A percentile compares a stretch with the other conserved stretches of the same genome.
phyloP scores from a whole-genome alignment of 2,329 filamentous ascomycete species.

The Furcasterigmium furcatum region DNA sequence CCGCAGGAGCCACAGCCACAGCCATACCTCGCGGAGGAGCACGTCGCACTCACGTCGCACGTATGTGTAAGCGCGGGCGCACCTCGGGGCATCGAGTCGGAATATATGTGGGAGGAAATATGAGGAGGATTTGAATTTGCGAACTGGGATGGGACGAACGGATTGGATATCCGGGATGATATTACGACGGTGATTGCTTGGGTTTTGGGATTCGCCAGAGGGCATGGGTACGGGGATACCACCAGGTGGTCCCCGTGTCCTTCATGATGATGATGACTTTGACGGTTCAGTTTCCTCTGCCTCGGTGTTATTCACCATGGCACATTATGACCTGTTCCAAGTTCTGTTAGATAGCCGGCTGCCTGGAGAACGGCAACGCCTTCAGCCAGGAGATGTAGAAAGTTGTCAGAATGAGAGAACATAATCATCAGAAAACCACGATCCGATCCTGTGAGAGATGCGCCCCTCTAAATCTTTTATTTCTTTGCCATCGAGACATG shows the following conservation, averaged over 20 bases:
- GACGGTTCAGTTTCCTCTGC: constrained; percentile 1
- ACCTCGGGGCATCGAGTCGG: not conserved
- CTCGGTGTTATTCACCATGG: not conserved
- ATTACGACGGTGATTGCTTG: too few species aligned
- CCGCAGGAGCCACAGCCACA: constrained; percentile 28
- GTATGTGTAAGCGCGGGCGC: constrained; percentile 9
- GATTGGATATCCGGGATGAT: not conserved
- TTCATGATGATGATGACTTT: constrained; percentile 7
- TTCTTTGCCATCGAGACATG: too few species aligned
- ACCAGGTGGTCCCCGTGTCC: too few species aligned
- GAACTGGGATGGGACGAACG: constrained; percentile 7
- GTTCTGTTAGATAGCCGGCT: not conserved
- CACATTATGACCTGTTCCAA: not conserved
- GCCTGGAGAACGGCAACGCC: too few species aligned
- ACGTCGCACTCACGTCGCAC: constrained; percentile 16
- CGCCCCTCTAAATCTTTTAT: not conserved
- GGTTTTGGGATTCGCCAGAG: too few species aligned
- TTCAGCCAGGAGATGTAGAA: not conserved
- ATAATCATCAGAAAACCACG: not conserved
- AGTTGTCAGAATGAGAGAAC: not conserved
- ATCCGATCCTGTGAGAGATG: too few species aligned
- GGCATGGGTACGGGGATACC: too few species aligned
- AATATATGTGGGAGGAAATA: constrained; percentile 1
- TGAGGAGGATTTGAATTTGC: constrained; percentile 1
- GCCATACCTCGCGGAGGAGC: constrained; percentile 22